These are phyloP conservation scores for Fusarium udum DNA, from an alignment of 2,329 filamentous ascomycete genomes.

Conservation along the genomic window DNA sequence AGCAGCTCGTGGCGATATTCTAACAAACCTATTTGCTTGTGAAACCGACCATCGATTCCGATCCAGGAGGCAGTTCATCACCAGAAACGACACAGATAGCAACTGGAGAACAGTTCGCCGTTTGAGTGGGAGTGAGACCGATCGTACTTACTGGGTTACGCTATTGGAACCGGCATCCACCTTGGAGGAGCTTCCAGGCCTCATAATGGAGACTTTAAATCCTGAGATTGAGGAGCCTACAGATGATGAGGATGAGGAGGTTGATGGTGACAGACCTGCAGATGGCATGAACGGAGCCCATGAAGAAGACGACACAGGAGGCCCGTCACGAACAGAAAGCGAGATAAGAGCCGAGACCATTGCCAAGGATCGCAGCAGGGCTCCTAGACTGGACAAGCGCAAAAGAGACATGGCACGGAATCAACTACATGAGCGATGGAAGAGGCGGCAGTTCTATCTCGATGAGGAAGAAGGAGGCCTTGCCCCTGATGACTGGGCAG, in stretches of 20 bases:
- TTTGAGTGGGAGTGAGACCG: slow-evolving; percentile 44
- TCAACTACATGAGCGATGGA: slow-evolving; percentile 76
- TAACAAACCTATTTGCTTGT: slow-evolving; percentile 62
- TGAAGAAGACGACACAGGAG: slow-evolving; percentile 43
- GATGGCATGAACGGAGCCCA: slow-evolving; percentile 40
- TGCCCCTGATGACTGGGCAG: slow-evolving; percentile 71
- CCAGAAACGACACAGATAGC: slow-evolving; percentile 46
- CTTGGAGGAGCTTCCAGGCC: slow-evolving; percentile 54
- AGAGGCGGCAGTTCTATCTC: slow-evolving; percentile 80
- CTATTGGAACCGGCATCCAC: slow-evolving; percentile 57
- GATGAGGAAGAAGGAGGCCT: slow-evolving; percentile 83
- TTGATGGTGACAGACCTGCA: slow-evolving; percentile 32
- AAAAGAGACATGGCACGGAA: slow-evolving; percentile 57
- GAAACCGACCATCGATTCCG: slow-evolving; percentile 45
- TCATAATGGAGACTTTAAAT: slow-evolving; percentile 49
- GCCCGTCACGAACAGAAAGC: slow-evolving; percentile 51
- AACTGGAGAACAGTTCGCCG: slow-evolving; percentile 50
- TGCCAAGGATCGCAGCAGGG: slow-evolving; percentile 48
- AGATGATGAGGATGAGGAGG: slow-evolving; percentile 44
- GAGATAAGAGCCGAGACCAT: slow-evolving; percentile 53
- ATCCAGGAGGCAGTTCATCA: slow-evolving; percentile 43
- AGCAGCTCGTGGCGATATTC: slow-evolving; percentile 67
- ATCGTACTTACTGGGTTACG: slow-evolving; percentile 55
- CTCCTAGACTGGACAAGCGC: slow-evolving; percentile 52
- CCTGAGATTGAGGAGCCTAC: slow-evolving; percentile 43